Conservation (phyloP, 371 early-diverging fungal species). For the Neoconidiobolus thromboides region DNA sequence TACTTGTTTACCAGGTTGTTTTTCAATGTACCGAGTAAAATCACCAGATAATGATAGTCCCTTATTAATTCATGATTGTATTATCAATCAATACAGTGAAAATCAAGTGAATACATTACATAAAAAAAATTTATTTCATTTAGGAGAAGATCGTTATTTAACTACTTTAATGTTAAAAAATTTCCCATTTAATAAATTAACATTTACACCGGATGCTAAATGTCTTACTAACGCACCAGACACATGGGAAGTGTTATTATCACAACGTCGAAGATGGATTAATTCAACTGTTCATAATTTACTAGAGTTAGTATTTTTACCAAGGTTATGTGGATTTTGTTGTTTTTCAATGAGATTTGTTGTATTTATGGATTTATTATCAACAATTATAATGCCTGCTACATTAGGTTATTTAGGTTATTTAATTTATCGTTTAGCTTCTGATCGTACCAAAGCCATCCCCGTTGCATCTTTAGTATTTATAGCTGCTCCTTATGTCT, state of each 20-base stretch:
- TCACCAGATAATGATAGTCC: constrained; percentile 70
- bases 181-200: constrained; percentile 87
- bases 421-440: constrained; percentile 38
- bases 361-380: constrained; percentile 81
- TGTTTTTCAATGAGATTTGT: constrained; percentile 98
- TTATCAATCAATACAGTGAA: constrained; percentile 90
- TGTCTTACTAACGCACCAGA: constrained; percentile 95
- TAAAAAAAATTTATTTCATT: constrained; percentile 70
- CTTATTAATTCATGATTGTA: constrained; percentile 70
- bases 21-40: constrained; percentile 84
- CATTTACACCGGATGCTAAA: constrained; percentile 87
- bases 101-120: constrained; percentile 95
- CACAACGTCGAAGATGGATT: constrained; percentile 96
- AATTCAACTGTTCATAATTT: constrained; percentile 96
- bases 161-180: constrained; percentile 97
- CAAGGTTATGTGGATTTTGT: constrained; percentile 89
- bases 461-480: constrained; percentile 30
- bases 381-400: constrained; percentile 85
- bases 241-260: constrained; percentile 76
- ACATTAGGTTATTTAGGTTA: constrained; percentile 67
- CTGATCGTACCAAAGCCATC: constrained; percentile 27
- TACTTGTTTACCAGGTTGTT: constrained; percentile 91
- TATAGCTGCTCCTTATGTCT: constrained; percentile 36
- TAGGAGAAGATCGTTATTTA: constrained; percentile 80
- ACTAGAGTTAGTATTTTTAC: constrained; percentile 72